A percentile compares a stretch with the other conserved stretches of the same genome.
These are phyloP conservation scores for Pythium monospermum DNA, from an alignment of 352 stramenopile species.

Conservation along the genomic window DNA sequence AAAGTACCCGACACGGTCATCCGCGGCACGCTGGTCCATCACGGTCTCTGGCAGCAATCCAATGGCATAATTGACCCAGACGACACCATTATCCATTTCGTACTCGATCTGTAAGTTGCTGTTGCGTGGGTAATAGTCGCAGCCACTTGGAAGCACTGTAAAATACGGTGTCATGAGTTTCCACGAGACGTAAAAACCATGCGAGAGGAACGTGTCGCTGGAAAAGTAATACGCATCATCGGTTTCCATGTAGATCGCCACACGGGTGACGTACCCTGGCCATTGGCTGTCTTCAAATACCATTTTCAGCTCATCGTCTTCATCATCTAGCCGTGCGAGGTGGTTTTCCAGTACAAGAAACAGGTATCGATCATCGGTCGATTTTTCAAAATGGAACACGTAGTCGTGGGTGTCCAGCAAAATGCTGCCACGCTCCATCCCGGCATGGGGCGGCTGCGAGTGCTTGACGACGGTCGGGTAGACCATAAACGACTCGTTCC, in stretches of 20 bases:
- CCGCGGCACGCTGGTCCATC: conserved; percentile 48
- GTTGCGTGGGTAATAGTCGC: conserved; percentile 55
- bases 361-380: conserved; percentile 28
- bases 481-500: conserved; percentile 66
- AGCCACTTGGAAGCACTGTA: conserved; percentile 17
- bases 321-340: conserved; percentile 27
- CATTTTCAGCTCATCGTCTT: conserved; percentile 42
- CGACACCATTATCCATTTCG: conserved; percentile 43
- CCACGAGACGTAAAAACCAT: conserved; percentile 73
- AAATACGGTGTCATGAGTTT: conserved; percentile 39
- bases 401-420: conserved; percentile 58
- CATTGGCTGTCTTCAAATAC: conserved; percentile 63
- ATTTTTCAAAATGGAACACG: conserved; percentile 64
- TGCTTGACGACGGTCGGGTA: conserved; percentile 62
- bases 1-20: conserved; percentile 84
- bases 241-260: conserved; percentile 61
- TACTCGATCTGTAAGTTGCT: conserved; percentile 75
- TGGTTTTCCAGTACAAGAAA: conserved; percentile 59
- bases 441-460: conserved; percentile 31
- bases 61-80: conserved; percentile 67
- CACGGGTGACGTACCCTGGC: conserved; percentile 46
- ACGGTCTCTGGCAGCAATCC: conserved; percentile 55
- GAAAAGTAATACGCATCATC: conserved; percentile 47
- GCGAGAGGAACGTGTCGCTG: conserved; percentile 46
- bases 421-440: conserved; percentile 44